phyloP scores from a whole-genome alignment of 2,329 filamentous ascomycete species.

The Aureobasidium sp. region DNA sequence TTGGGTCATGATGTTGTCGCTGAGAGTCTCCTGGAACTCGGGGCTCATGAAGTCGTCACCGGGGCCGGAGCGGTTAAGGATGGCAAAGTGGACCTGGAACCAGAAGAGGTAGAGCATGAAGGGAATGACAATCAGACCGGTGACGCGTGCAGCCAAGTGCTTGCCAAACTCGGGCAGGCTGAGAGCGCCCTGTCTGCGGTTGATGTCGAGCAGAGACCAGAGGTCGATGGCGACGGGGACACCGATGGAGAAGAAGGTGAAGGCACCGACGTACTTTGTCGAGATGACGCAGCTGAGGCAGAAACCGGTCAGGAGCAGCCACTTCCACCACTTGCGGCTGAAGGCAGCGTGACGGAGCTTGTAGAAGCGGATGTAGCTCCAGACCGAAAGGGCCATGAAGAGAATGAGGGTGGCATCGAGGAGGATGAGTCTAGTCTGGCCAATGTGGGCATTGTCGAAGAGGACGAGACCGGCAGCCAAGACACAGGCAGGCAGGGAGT shows the following conservation, averaged over 20 bases:
- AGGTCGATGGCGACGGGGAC: constrained; percentile 89
- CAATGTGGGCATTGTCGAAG: constrained; percentile 96
- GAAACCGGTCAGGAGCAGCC: constrained; percentile 91
- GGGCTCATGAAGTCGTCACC: constrained; percentile 99
- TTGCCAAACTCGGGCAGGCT: constrained; percentile 71
- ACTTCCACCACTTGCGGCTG: constrained; percentile 98
- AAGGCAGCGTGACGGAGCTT: constrained; percentile 87
- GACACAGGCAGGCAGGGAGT: constrained; percentile 86
- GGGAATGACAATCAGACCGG: constrained; percentile 80
- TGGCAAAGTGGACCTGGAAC: constrained; percentile 98
- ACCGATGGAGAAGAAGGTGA: constrained; percentile 95
- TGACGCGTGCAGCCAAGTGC: constrained; percentile 80
- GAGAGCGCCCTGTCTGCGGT: constrained; percentile 73
- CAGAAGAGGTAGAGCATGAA: constrained; percentile 99
- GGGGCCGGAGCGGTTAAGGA: constrained; percentile 79
- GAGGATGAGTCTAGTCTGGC: constrained; percentile 89
- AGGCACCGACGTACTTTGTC: constrained; percentile 93
- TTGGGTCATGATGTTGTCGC: constrained; percentile 86
- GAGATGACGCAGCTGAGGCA: constrained; percentile 95
- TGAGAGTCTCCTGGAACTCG: constrained; percentile 93
- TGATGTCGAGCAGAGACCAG: constrained; percentile 88
- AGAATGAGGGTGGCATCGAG: constrained; percentile 90
- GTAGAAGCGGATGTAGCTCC: constrained; percentile 96
- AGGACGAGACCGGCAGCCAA: constrained; percentile 79
- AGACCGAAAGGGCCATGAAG: constrained; percentile 89